phyloP scores from a whole-genome alignment of 306 rosid species.

The Glycyrrhiza uralensis region DNA sequence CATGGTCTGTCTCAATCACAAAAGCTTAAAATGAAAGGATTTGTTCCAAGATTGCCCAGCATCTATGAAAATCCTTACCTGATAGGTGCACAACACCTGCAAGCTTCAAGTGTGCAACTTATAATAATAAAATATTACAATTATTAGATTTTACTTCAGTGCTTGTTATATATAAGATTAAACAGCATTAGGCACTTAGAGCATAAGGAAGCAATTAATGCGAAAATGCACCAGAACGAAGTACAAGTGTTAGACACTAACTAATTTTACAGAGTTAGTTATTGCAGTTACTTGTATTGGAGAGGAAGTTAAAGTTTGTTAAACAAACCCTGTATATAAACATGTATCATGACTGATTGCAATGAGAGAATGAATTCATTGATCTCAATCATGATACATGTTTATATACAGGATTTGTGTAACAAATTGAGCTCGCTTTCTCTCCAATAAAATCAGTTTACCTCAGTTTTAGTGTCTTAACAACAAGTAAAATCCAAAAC shows the following conservation, averaged over 20 bases:
- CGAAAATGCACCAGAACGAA: background rate
- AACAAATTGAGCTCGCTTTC: no score
- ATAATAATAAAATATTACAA: no score
- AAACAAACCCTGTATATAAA: background rate
- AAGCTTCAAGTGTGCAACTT: background rate
- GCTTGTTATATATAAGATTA: background rate
- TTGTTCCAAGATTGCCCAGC: background rate
- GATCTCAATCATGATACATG: background rate
- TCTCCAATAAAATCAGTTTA: background rate
- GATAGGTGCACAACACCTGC: constrained; percentile 2
- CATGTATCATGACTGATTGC: background rate
- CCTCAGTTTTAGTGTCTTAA: background rate
- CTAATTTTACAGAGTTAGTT: no score
- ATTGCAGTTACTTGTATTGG: no score
- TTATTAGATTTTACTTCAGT: background rate
- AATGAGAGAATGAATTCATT: no score
- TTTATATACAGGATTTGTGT: background rate
- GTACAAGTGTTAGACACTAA: background rate
- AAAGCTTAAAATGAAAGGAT: background rate
- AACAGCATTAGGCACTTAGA: background rate
- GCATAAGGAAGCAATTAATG: background rate
- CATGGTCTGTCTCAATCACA: background rate
- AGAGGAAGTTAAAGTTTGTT: no score
- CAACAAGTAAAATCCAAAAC: background rate
- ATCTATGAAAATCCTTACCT: background rate